Evolutionary conservation across 2,329 filamentous ascomycete genomes (phyloP), one percentile per base, ranked within the genome.

Genomic region (Epichloe brachyelytri): DNA sequence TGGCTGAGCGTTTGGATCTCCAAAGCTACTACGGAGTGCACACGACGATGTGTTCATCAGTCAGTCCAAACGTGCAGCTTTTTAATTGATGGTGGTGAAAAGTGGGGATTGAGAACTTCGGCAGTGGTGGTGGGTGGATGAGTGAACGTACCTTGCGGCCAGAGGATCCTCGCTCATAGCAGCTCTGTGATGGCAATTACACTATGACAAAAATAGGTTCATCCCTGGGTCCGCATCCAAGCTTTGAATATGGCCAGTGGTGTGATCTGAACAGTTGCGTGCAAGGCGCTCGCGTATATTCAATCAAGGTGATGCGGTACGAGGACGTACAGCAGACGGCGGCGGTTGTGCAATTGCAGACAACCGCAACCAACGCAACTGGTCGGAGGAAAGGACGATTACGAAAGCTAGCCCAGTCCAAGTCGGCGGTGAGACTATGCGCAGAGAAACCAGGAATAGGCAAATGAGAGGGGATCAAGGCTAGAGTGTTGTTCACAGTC

Each of bases 131-230:
- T 30, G 26, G 26, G 8, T 30, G 26, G 26, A 17, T 17, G 20
- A 26, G 37, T 22, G 19, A 52, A 49, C 67, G 67, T 73, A 70
- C 79, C 77, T 80, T 64, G 72, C 71, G 68, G 68, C 67, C 64
- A 68, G 68, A 69, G 74, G 73, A 68, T 80, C 75, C 69, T 74
- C 75, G 74, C 72, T 82, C 79, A 83, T 83, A 81, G 76, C 78
- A 79, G 58, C 62, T 48, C 50, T 30, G 58, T 54, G 53, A 54
- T 51, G 51, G 54, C 52, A 50, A 53, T 53, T 52, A 36, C 51
- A 46, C 52, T 52, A 55, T 48, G 48, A 52, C 40, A 48, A 48
- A 46, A 46, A 40, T 44, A 51, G 52, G 47, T 54, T 53, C 55
- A 58, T 58, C 41, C 53, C 54, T 54, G 22, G 53, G n/a, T 47